Percentiles rank a stretch among this genome's conserved stretches.
phyloP scores from a whole-genome alignment of 345 rosid genomes.

The Capsella bursapastoris region DNA sequence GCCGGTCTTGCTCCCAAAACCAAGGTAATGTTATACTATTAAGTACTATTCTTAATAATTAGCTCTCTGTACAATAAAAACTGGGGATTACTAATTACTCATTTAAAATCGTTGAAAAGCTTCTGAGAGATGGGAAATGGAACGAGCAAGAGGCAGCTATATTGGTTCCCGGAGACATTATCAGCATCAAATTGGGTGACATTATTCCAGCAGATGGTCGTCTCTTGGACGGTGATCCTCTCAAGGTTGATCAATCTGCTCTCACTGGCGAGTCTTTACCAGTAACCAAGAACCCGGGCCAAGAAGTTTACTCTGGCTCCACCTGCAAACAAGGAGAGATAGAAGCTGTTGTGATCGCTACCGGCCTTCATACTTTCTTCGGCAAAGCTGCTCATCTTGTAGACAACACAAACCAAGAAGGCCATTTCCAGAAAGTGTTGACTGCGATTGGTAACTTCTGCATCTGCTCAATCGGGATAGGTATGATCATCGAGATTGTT shows the following conservation, averaged over 20 bases:
- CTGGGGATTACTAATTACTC: not conserved
- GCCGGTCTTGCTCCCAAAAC: conserved; percentile 66
- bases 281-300: conserved; percentile 69
- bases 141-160: conserved; percentile 78
- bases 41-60: not conserved
- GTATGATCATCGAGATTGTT: conserved; percentile 67
- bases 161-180: conserved; percentile 76
- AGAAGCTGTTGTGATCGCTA: conserved; percentile 84
- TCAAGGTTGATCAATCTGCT: conserved; percentile 80
- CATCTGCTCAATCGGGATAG: conserved; percentile 70
- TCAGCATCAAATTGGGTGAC: conserved; percentile 83
- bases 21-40: conserved; percentile 44
- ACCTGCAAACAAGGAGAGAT: conserved; percentile 93
- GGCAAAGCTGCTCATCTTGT: conserved; percentile 95
- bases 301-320: conserved; percentile 80
- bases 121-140: conserved; percentile 79
- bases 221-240: conserved; percentile 80
- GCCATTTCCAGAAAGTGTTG: conserved; percentile 85
- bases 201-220: conserved; percentile 90
- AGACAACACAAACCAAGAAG: conserved; percentile 76
- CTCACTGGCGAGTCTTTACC: conserved; percentile 88
- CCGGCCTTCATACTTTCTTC: conserved; percentile 85
- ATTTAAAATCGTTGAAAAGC: conserved; percentile 42
- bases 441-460: conserved; percentile 93
- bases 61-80: not conserved